Percentiles rank a stretch among this genome's conserved stretches.
These are phyloP conservation scores for Trypanosoma platydactyli DNA, from an alignment of 208 protist genomes.

Conservation along the genomic window DNA sequence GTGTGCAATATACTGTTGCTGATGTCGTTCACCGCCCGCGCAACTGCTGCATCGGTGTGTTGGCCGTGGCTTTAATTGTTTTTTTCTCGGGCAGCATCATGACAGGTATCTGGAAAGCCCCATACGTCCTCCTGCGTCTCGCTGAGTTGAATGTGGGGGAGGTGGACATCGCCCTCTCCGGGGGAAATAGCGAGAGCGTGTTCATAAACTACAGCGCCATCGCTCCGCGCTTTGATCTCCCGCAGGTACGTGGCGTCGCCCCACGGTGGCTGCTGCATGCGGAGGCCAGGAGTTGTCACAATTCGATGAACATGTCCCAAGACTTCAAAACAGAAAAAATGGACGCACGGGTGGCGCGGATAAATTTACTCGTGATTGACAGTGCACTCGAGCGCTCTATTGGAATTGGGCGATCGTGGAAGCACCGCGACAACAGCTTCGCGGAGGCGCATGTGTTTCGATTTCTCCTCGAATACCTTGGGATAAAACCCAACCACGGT, in stretches of 20 bases:
- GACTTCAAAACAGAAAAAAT: no score
- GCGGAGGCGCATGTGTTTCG: slow-evolving; percentile 81
- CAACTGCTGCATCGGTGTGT: slow-evolving; percentile 60
- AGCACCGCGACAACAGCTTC: slow-evolving; percentile 68
- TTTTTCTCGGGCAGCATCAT: slow-evolving; percentile 67
- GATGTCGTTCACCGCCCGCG: slow-evolving; percentile 56
- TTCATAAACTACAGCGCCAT: slow-evolving; percentile 68
- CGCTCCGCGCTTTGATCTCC: slow-evolving; percentile 8
- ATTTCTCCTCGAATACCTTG: slow-evolving; percentile 64
- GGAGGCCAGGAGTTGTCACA: slow-evolving; percentile 2
- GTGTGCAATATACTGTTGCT: slow-evolving; percentile 46
- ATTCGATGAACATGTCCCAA: no score
- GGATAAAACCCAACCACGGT: slow-evolving; percentile 49
- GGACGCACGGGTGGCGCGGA: neutral
- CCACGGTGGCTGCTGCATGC: slow-evolving; percentile 69
- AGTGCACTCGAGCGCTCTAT: slow-evolving; percentile 55
- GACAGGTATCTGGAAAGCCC: slow-evolving; percentile 52
- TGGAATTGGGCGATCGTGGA: slow-evolving; percentile 87
- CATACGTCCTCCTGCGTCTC: slow-evolving; percentile 74
- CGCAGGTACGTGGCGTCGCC: slow-evolving; percentile 37
- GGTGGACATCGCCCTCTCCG: slow-evolving; percentile 64
- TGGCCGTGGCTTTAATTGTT: slow-evolving; percentile 63
- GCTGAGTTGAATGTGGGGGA: slow-evolving; percentile 65
- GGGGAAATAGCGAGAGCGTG: slow-evolving; percentile 7
- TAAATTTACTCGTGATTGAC: slow-evolving; percentile 77